Percentiles rank a stretch among this genome's conserved stretches.
These are phyloP conservation scores for Lachnellula hyalina DNA, from an alignment of 2,329 filamentous ascomycete genomes.

Conservation along the genomic window DNA sequence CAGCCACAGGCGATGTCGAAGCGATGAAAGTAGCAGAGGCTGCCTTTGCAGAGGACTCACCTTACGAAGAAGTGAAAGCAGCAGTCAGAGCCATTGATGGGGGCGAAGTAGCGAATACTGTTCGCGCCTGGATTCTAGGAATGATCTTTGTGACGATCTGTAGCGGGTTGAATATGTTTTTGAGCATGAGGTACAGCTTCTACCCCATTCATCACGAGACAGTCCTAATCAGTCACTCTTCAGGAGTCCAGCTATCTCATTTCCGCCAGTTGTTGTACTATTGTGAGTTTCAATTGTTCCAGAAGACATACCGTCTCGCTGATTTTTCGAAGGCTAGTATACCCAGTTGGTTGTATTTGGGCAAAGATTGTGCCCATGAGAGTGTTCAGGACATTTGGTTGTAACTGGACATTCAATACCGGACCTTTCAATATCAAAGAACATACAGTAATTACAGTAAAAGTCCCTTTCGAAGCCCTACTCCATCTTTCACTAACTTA, in stretches of 20 bases:
- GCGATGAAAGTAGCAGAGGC: conserved; percentile 34
- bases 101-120: conserved; percentile 58
- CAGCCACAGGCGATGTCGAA: conserved; percentile 25
- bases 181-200: conserved; percentile 11
- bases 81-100: conserved; percentile 60
- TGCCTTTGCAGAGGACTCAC: conserved; percentile 50
- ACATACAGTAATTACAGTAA: conserved; percentile 59
- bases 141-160: conserved; percentile 30
- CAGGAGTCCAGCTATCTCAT: conserved; percentile 12
- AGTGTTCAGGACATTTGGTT: conserved; percentile 42
- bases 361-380: conserved; percentile 37
- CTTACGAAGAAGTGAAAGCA: conserved; percentile 54
- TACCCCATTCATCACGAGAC: not conserved
- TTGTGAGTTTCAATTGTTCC: conserved; percentile 30
- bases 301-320: not conserved
- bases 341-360: conserved; percentile 18
- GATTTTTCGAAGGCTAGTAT: conserved; percentile 8
- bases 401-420: conserved; percentile 53
- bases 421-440: conserved; percentile 67
- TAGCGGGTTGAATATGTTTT: conserved; percentile 21
- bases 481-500: conserved; percentile 30
- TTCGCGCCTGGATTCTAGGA: conserved; percentile 60
- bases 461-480: not conserved
- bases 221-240: not conserved
- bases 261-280: conserved; percentile 42